These are phyloP conservation scores for Chlorella vulgaris DNA, from an alignment of 139 green algal species.

Conservation along the genomic window DNA sequence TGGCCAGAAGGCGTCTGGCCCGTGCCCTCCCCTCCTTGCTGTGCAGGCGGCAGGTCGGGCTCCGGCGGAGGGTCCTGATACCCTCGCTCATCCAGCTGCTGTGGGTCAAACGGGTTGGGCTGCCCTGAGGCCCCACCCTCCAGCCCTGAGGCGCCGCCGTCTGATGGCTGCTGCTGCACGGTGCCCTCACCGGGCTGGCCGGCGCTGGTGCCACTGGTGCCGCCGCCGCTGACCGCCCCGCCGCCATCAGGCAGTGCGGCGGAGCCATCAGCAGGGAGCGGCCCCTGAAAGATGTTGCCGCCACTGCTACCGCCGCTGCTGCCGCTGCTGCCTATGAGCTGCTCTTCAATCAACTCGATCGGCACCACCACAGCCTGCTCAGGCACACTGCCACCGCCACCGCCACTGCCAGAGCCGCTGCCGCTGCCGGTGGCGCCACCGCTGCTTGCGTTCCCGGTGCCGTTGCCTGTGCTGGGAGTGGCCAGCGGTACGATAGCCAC, in stretches of 20 bases:
- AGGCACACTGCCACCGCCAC: neutral
- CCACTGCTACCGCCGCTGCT: neutral
- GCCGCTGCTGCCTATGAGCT: too few species aligned
- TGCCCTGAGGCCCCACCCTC: neutral
- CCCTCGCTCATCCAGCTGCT: neutral
- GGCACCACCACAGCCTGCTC: neutral
- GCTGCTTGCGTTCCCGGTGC: neutral
- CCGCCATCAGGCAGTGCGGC: neutral
- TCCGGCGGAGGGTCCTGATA: slow-evolving; percentile 17
- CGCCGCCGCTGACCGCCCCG: neutral
- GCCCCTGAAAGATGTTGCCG: neutral
- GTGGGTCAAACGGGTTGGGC: slow-evolving; percentile 1
- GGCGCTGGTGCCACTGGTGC: neutral
- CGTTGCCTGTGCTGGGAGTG: neutral
- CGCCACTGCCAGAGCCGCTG: neutral
- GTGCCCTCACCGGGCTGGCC: neutral
- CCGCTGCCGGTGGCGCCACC: neutral
- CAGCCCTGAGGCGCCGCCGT: neutral
- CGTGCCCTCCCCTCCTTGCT: neutral
- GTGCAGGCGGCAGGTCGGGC: neutral
- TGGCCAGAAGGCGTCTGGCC: too few species aligned
- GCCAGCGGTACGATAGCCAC: neutral
- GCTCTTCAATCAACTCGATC: neutral
- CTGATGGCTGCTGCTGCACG: neutral
- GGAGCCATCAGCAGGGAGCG: neutral